Percentiles rank a stretch among this genome's conserved stretches.
Conservation (phyloP, 2,329 filamentous ascomycete genomes). For the Shiraia sp. region DNA sequence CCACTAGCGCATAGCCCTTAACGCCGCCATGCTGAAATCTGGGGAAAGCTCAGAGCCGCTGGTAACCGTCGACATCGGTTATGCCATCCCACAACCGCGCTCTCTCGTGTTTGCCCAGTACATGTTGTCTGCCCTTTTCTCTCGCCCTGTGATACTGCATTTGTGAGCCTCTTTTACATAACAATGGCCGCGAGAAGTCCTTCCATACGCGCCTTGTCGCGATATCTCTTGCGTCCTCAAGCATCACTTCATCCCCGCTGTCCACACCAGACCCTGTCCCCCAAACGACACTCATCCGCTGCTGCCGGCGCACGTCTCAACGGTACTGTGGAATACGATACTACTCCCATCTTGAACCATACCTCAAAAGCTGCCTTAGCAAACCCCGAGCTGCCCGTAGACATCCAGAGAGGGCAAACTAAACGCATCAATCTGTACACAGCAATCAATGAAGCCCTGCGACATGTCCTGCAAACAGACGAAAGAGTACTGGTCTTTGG, state of each 20-base stretch:
- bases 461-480: conserved; percentile 79
- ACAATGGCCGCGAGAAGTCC: conserved; percentile 35
- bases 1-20: background rate
- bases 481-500: conserved; percentile 90
- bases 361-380: conserved; percentile 71
- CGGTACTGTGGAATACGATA: conserved; percentile 82
- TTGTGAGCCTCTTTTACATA: background rate
- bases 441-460: conserved; percentile 86
- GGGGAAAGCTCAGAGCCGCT: conserved; percentile 18
- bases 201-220: conserved; percentile 36
- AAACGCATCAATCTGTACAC: conserved; percentile 93
- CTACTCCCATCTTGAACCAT: conserved; percentile 80
- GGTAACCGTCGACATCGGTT: conserved; percentile 23
- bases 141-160: background rate
- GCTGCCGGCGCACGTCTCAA: conserved; percentile 69
- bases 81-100: conserved; percentile 5
- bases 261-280: conserved; percentile 19
- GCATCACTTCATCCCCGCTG: conserved; percentile 27
- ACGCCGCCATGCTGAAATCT: conserved; percentile 13
- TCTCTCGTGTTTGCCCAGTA: conserved; percentile 6
- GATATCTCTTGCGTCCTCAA: conserved; percentile 34
- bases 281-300: conserved; percentile 53
- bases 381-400: conserved; percentile 70
- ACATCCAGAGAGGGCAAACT: conserved; percentile 69
- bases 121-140: conserved; percentile 4